Evolutionary conservation across 139 green algal genomes (phyloP), one percentile per base, ranked within the genome.

Genomic region (Picochlorum sp.): DNA sequence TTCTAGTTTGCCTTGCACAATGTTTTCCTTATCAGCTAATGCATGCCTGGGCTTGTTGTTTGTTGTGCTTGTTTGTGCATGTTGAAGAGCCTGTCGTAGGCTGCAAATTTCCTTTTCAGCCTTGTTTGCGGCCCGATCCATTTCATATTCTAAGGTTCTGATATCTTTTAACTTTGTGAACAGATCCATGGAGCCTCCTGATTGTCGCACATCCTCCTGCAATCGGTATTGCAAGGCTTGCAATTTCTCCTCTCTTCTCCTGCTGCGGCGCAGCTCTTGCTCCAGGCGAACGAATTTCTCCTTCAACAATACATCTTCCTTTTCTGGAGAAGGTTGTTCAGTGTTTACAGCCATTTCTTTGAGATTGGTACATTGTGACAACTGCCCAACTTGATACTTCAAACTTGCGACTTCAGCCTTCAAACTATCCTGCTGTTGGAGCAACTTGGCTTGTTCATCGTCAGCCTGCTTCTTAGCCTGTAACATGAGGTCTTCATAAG

Each of bases 181-280:
- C 4, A 58, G 1, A 37, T 61, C 20, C 18, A 68, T 16, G 39
- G 75, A 57, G 10, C 69, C 68, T 25, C 60, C 69, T 1, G 18
- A 29, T 0, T 40, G 26, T 41, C 64, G 56, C 7, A 89, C 33
- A 65, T 91, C 84, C 51, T 90, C 76, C 4, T 77, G 75, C 61
- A 91, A 68, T 24, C 84, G 76, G 64, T 66, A 91, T 54, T 85
- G 74, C 55, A 89, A 56, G 8, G 80, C 82, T 55, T 82, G 69
- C 65, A 91, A 70, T 77, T 91, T 91, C 47, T 83, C 74, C 68
- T 91, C 82, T 3, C 76, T 69, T 26, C 84, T 73, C 70, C 82
- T 86, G 55, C 66, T 63, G 44, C 72, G 70, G 12, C 84, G 73
- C 59, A 91, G 70, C 55, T 90, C 82, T 4, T 43, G 26, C 70